Evolutionary conservation across 2,329 filamentous ascomycete species (phyloP), one percentile per base, ranked within the genome.

Genomic region (Paraphaeosphaeria minitans): DNA sequence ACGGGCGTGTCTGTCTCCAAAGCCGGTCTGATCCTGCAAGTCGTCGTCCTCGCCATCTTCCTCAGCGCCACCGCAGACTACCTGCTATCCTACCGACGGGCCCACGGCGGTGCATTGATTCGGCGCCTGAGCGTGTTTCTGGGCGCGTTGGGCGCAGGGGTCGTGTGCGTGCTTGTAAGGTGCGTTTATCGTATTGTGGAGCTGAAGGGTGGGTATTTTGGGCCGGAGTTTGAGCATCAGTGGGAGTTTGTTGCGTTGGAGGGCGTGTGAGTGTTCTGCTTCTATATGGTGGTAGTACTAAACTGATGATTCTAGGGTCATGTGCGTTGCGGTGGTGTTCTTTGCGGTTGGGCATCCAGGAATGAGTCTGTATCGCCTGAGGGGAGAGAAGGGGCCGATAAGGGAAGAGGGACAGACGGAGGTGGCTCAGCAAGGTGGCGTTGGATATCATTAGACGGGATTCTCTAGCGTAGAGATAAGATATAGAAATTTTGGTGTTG

Each of bases 201-300:
- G 45, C 27, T 62, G 31, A 55, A 56, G 39, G 57, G 52, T 35
- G 60, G 60, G 10, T 62, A 62, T 43, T 60, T 60, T 43, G 53
- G 57, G 6, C 37, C 46, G 19, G 43, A 27, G 1, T 60, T 62
- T 37, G 39, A 57, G 14, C 41, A 58, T 12, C 46, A 62, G 35
- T 29, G 24, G 10, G 51, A 43, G 13, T 62, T 62, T 46, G 55
- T 62, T 37, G 57, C 41, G 1, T 54, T 62, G 13, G 60, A 62
- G 35, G 56, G 51, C 6, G 57, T 39, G 57, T 62, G 39, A 62
- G 60, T 57, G 8, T 37, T 12, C 35, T 13, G 10, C 13, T 37
- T 37, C 39, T 37, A 22, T 19, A 7, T 21, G 9, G n/a, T 21
- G 9, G 47, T 2, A n/a, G 22, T 27, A 27, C 13, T 12, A 22